Base-by-base conservation (phyloP, 1,284 basidiomycete genomes). In the Tylopilus orsonianus region DNA sequence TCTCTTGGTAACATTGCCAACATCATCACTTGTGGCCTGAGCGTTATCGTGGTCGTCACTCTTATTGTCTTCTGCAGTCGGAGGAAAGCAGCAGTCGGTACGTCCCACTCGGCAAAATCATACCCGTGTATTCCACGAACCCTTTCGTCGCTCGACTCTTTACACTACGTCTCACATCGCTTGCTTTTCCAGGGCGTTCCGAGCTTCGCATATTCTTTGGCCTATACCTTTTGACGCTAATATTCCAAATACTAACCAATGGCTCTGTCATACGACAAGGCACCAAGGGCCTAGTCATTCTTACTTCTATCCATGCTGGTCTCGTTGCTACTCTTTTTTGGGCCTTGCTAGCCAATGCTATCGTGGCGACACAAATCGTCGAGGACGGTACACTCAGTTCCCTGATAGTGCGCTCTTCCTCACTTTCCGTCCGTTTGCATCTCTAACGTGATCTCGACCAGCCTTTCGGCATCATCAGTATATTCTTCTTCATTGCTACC, bases 311-410 rank as follows among this genome's bases (percentile, higher is more conserved):
- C 6, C 91, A 85, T 65, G 80, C 81, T 1, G 85, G 83, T 4
- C 55, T 84, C 18, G 79, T 92, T 26, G 83, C 80, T 5, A 75
- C 84, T 4, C 67, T 89, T 0, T 92, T 91, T 60, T 92, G 88
- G 87, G 60, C 81, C 4, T 72, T 94, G 43, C 71, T 94, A 39
- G 87, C 76, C 23, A 93, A 92, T 65, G 89, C 77, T 4, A 67
- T 93, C 45, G 79, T 95, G 20, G 85, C 88, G 27, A 89, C 87
- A 9, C 91, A 94, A 66, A 64, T 92, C 23, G 83, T 90, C 42
- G 87, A 90, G 57, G 92, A 94, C 59, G 91, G 90, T 9, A 90
- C 90, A 0, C 71, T 82, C 18, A 80, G 79, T 53, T 80, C 83
- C 46, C 53, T 90, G 24, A 71, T 88, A 46, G 87, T 90, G 50